Conservation (phyloP, 306 rosid species). For the Pyrus betulifolia region DNA sequence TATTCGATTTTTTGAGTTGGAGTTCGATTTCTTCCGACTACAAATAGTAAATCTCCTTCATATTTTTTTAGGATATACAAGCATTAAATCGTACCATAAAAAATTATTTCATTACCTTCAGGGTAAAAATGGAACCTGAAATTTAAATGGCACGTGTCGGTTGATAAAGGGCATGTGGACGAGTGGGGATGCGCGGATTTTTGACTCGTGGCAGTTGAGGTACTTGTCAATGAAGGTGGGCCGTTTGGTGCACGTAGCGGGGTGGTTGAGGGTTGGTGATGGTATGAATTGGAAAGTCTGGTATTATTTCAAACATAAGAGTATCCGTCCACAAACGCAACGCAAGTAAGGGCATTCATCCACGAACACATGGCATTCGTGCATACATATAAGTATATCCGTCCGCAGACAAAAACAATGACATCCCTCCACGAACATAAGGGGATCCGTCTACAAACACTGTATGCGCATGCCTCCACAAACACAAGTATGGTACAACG, state of each 20-base stretch:
- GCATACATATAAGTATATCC: no score
- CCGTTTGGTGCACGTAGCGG: background rate
- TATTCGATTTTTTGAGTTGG: background rate
- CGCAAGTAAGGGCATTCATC: no score
- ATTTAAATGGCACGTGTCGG: background rate
- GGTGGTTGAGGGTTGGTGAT: conserved; percentile 13
- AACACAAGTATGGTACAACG: no score
- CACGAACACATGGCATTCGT: no score
- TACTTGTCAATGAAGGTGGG: background rate
- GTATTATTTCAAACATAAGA: no score
- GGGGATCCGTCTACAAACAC: no score
- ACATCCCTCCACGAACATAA: no score
- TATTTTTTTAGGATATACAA: no score
- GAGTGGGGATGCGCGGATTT: background rate
- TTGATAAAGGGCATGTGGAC: background rate
- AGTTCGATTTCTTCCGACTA: background rate
- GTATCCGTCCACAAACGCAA: no score
- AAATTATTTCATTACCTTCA: background rate
- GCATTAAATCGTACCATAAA: background rate
- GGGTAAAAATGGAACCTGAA: background rate
- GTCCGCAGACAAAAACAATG: no score
- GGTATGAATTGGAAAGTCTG: no score
- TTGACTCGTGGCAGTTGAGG: background rate
- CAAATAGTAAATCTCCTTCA: background rate
- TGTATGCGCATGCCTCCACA: no score